Evolutionary conservation across 495 filamentous ascomycete genomes (phyloP).

Genomic region (Astrothelium subdiscretum): DNA sequence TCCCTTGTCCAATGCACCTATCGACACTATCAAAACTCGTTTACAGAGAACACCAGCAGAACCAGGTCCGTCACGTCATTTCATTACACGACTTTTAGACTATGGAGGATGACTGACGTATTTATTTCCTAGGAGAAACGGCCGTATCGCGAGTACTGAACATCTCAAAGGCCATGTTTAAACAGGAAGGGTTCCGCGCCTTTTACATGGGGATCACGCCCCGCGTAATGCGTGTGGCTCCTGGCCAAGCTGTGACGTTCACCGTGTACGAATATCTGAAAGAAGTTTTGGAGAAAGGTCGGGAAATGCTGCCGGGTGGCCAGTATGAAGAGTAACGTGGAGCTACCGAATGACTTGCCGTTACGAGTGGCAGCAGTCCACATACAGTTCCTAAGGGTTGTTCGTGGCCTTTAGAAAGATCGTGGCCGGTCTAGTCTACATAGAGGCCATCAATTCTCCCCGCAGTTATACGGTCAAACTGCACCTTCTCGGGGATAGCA

Average conservation of each 20-base stretch:
- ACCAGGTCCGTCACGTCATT: slow-evolving; percentile 62
- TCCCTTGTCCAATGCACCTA: slow-evolving; percentile 89
- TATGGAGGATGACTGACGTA: no score
- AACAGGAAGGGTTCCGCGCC: slow-evolving; percentile 81
- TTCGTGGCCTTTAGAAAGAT: no score
- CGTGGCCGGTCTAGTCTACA: no score
- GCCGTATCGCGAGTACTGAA: slow-evolving; percentile 62
- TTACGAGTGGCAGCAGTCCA: no score
- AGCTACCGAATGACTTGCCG: neutral
- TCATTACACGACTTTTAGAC: no score
- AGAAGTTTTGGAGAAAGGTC: slow-evolving; percentile 65
- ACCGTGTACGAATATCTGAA: slow-evolving; percentile 93
- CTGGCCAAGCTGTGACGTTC: slow-evolving; percentile 96
- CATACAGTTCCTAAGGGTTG: no score
- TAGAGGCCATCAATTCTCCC: no score
- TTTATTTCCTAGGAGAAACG: slow-evolving; percentile 21
- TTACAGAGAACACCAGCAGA: slow-evolving; percentile 81
- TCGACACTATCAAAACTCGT: slow-evolving; percentile 98
- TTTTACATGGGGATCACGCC: slow-evolving; percentile 99
- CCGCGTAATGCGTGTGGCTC: slow-evolving; percentile 91
- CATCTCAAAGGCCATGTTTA: slow-evolving; percentile 90
- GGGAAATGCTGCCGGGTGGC: slow-evolving; percentile 51
- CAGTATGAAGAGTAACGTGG: slow-evolving; percentile 59
- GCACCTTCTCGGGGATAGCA: no score
- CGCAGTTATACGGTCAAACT: no score